Percentiles rank a stretch among this genome's conserved stretches.
Conservation (phyloP, 768 basidiomycete genomes). For the Tephrocybe sp. region DNA sequence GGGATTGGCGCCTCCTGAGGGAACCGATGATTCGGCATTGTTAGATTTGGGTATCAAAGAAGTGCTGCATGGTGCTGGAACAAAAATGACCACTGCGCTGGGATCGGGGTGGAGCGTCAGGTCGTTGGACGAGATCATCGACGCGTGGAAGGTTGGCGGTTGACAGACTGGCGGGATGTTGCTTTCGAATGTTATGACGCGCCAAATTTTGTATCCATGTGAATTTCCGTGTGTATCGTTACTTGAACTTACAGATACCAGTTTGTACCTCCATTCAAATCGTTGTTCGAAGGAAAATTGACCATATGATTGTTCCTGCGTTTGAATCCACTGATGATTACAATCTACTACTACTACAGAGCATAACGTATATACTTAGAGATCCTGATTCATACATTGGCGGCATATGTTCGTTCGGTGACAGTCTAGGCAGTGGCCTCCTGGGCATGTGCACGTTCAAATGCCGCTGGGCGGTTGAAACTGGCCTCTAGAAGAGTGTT, state of each 20-base stretch:
- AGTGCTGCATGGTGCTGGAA: slow-evolving; percentile 82
- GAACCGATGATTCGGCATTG: slow-evolving; percentile 35
- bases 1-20: slow-evolving; percentile 47
- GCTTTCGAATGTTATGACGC: slow-evolving; percentile 1
- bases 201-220: neutral
- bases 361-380: neutral
- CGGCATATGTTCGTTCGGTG: neutral
- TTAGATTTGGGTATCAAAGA: slow-evolving; percentile 67
- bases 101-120: slow-evolving; percentile 74
- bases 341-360: slow-evolving; percentile 10
- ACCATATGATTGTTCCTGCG: neutral
- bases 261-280: neutral
- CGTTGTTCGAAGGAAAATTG: neutral
- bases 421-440: slow-evolving; percentile 3
- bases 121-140: slow-evolving; percentile 64
- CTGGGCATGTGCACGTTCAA: slow-evolving; percentile 24
- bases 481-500: slow-evolving; percentile 38
- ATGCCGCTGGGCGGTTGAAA: slow-evolving; percentile 34
- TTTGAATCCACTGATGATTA: slow-evolving; percentile 7
- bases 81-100: slow-evolving; percentile 68
- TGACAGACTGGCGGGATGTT: neutral
- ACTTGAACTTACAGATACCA: neutral
- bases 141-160: slow-evolving; percentile 43
- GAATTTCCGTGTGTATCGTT: neutral
- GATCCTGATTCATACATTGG: neutral